These are phyloP conservation scores for Fusarium buxicola DNA, from an alignment of 2,329 filamentous ascomycete species.

Conservation along the genomic window DNA sequence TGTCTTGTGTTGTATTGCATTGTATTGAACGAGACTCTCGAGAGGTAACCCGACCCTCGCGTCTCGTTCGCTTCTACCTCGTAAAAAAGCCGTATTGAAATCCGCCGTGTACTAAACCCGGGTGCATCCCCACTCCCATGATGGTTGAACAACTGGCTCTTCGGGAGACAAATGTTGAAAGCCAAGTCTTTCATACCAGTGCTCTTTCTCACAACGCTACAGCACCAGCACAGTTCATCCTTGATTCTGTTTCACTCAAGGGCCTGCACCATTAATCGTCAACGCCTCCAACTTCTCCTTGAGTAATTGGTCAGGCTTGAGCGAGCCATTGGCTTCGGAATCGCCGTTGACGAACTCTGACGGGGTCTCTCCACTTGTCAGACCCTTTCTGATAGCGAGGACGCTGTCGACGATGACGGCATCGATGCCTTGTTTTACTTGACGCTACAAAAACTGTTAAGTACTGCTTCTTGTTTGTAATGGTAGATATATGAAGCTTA, in stretches of 20 bases:
- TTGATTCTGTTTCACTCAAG: slow-evolving; percentile 23
- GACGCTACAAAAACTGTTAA: slow-evolving; percentile 64
- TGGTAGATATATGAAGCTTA: slow-evolving; percentile 56
- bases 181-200: slow-evolving; percentile 10
- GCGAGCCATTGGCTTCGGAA: slow-evolving; percentile 28
- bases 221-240: slow-evolving; percentile 1
- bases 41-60: slow-evolving; percentile 3
- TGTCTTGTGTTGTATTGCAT: too few relatives aligned
- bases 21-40: not conserved
- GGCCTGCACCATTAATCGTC: slow-evolving; percentile 35
- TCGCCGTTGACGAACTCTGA: slow-evolving; percentile 25
- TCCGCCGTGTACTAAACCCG: not conserved
- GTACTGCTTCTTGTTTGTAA: not conserved
- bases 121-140: slow-evolving; percentile 4
- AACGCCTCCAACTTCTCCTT: slow-evolving; percentile 40
- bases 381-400: slow-evolving; percentile 88
- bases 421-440: slow-evolving; percentile 96
- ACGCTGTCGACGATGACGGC: slow-evolving; percentile 98
- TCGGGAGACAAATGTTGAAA: slow-evolving; percentile 14
- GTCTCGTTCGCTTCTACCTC: not conserved
- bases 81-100: slow-evolving; percentile 4
- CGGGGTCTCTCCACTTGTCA: slow-evolving; percentile 64
- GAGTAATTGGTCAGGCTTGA: slow-evolving; percentile 28
- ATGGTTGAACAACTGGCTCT: slow-evolving; percentile 20
- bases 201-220: slow-evolving; percentile 12